Percentiles rank a stretch among this genome's conserved stretches.
Conservation (phyloP, 1,139 yeast species). For the Nakaseomyces delphensis region DNA sequence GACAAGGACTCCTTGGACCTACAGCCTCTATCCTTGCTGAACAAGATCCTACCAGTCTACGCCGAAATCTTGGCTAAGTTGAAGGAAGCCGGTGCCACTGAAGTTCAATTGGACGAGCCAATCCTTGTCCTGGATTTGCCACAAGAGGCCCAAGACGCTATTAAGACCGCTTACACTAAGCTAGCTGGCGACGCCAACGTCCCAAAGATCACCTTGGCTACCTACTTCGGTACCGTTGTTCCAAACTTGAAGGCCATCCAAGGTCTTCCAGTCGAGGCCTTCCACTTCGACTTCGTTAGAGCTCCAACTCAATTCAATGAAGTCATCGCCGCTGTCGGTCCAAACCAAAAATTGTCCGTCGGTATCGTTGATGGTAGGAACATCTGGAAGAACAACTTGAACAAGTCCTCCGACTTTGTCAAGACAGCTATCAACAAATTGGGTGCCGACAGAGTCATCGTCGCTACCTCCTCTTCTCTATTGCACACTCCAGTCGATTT, state of each 20-base stretch:
- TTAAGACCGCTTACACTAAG: constrained; percentile 65
- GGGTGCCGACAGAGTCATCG: constrained; percentile 82
- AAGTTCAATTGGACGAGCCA: constrained; percentile 97
- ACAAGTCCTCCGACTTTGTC: constrained; percentile 75
- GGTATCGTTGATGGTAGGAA: constrained; percentile 99
- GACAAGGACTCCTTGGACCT: constrained; percentile 95
- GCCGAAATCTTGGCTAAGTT: constrained; percentile 79
- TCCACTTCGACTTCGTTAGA: constrained; percentile 95
- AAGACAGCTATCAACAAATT: constrained; percentile 74
- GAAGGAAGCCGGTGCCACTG: constrained; percentile 87
- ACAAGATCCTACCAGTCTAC: constrained; percentile 87
- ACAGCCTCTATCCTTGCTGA: constrained; percentile 82
- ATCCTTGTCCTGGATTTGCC: constrained; percentile 89
- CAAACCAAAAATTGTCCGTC: constrained; percentile 75
- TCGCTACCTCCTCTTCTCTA: constrained; percentile 92
- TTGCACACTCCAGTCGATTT: constrained; percentile 98
- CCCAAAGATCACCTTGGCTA: constrained; percentile 75
- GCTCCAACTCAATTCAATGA: constrained; percentile 92
- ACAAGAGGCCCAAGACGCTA: constrained; percentile 72
- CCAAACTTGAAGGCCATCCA: constrained; percentile 89
- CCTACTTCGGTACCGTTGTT: constrained; percentile 97
- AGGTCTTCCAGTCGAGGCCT: constrained; percentile 86
- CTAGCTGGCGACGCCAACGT: constrained; percentile 44
- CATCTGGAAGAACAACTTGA: constrained; percentile 95
- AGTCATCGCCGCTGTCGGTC: constrained; percentile 55